Percentiles rank a stretch among this genome's conserved stretches.
Evolutionary conservation across 176 grass and related monocot species (phyloP).

Genomic region (Aegilops tauschii): DNA sequence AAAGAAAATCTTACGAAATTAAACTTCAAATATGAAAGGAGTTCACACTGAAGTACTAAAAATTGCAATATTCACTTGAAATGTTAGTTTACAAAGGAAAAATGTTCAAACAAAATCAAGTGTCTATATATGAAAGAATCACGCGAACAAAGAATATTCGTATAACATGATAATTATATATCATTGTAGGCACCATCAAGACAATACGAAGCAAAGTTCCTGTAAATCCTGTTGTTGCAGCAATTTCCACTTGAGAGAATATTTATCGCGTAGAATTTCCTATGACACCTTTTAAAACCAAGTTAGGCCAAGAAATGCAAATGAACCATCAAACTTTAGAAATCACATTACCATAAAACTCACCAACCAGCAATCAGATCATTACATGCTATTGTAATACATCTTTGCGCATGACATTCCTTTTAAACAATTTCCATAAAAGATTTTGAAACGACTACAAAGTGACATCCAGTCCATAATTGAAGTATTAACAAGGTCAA

Average conservation of each 20-base stretch:
- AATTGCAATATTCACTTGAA: not conserved
- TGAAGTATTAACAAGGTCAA: not conserved
- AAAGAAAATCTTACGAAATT: not conserved
- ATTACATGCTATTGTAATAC: not conserved
- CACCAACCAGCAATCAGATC: not conserved
- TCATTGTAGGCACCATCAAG: not conserved
- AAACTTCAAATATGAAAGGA: not conserved
- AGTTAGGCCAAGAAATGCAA: not conserved
- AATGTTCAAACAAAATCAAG: not conserved
- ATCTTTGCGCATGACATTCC: not conserved
- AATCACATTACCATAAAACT: not conserved
- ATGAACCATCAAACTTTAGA: not conserved
- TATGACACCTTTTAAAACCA: not conserved
- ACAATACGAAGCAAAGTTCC: not conserved
- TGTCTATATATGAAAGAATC: not conserved
- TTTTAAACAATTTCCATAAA: not conserved
- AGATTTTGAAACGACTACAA: not conserved
- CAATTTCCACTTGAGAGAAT: not conserved
- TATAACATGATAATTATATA: not conserved
- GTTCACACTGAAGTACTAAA: not conserved
- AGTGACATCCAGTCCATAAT: not conserved
- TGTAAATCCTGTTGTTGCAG: not conserved
- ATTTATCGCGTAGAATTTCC: not conserved
- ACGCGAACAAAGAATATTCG: not conserved
- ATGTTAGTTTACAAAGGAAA: not conserved